A percentile compares a stretch with the other conserved stretches of the same genome.
phyloP scores from a whole-genome alignment of 805 yeast species.

The Candida tammaniensis region DNA sequence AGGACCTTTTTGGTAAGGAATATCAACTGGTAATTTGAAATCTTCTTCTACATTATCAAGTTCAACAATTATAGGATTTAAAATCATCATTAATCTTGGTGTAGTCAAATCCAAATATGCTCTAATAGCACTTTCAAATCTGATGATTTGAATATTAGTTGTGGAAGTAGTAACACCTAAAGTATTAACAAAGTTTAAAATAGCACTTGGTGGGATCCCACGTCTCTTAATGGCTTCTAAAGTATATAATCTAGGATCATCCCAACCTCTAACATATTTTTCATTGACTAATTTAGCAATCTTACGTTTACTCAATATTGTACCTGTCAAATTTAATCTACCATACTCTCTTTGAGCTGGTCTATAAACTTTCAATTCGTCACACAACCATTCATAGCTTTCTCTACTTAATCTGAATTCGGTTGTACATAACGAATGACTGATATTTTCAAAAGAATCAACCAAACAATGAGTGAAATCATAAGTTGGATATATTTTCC shows the following conservation, averaged over 20 bases:
- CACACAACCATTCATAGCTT: constrained; percentile 98
- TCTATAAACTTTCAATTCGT: constrained; percentile 88
- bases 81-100: constrained; percentile 91
- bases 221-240: constrained; percentile 93
- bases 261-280: constrained; percentile 89
- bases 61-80: constrained; percentile 80
- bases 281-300: constrained; percentile 89
- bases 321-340: constrained; percentile 90
- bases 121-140: constrained; percentile 90
- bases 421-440: constrained; percentile 94
- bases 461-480: constrained; percentile 99
- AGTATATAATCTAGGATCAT: constrained; percentile 95
- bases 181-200: constrained; percentile 87
- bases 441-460: constrained; percentile 93
- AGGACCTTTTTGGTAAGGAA: constrained; percentile 82
- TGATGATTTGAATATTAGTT: constrained; percentile 82
- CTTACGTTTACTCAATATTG: constrained; percentile 92
- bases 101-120: constrained; percentile 83
- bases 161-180: constrained; percentile 95
- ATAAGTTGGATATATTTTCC: constrained; percentile 98
- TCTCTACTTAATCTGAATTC: constrained; percentile 91
- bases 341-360: constrained; percentile 99
- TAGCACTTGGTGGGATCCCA: constrained; percentile 99
- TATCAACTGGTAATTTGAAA: constrained; percentile 62
- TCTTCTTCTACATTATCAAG: constrained; percentile 76